A percentile compares a stretch with the other conserved stretches of the same genome.
Conservation (phyloP, 2,329 filamentous ascomycete species). For the Phyllosticta paracitricarpa region DNA sequence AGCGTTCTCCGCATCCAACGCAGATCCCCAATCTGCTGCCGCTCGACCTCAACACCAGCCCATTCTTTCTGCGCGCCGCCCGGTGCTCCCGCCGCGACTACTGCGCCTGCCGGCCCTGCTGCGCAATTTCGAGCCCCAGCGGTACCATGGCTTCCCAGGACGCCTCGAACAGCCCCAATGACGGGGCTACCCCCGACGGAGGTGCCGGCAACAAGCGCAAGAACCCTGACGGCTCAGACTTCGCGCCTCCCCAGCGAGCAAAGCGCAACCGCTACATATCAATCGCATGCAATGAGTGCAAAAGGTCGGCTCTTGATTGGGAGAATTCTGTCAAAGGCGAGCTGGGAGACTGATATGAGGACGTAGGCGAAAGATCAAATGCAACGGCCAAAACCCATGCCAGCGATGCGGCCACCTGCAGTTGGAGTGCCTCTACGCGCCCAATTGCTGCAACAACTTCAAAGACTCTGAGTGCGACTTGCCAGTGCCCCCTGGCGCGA, state of each 20-base stretch:
- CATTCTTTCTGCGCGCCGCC: neutral
- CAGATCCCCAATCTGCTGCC: neutral
- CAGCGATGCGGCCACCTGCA: constrained; percentile 55
- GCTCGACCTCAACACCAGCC: neutral
- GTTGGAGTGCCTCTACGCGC: constrained; percentile 55
- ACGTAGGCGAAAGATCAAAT: constrained; percentile 58
- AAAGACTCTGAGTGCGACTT: constrained; percentile 66
- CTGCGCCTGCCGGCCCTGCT: neutral
- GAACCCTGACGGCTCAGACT: constrained; percentile 24
- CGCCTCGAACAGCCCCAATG: constrained; percentile 24
- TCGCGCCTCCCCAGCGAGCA: constrained; percentile 36
- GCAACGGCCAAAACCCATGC: constrained; percentile 56
- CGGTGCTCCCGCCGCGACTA: neutral
- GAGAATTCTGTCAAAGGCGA: neutral
- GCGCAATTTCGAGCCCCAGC: neutral
- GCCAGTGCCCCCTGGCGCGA: neutral
- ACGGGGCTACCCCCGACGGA: constrained; percentile 12
- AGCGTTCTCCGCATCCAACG: neutral
- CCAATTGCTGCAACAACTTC: constrained; percentile 68
- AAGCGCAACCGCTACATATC: constrained; percentile 60
- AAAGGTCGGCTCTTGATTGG: constrained; percentile 21
- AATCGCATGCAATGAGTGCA: constrained; percentile 48
- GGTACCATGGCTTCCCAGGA: constrained; percentile 19
- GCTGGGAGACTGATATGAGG: constrained; percentile 35
- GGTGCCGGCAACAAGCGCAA: constrained; percentile 31